These are phyloP conservation scores for Pseudozyma sp. DNA, from an alignment of 1,284 basidiomycete species.

Conservation along the genomic window DNA sequence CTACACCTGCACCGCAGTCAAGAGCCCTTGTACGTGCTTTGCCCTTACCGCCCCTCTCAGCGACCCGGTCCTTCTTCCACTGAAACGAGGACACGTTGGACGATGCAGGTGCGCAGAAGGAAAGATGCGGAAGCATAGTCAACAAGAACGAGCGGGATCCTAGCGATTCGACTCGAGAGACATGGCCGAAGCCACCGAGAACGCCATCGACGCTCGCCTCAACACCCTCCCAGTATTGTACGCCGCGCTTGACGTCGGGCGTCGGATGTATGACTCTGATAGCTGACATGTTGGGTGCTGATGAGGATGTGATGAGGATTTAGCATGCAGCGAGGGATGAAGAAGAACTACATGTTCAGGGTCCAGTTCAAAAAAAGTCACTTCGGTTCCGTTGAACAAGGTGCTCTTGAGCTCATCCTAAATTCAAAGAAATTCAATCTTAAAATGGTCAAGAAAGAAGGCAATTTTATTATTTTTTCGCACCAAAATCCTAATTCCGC, in stretches of 20 bases:
- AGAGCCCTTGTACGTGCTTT: constrained; percentile 59
- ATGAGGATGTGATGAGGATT: neutral
- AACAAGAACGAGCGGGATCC: constrained; percentile 66
- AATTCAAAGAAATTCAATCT: neutral
- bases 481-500: no score
- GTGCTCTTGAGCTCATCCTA: neutral
- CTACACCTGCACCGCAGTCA: constrained; percentile 67
- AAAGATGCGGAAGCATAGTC: constrained; percentile 58
- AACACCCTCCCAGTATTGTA: constrained; percentile 66
- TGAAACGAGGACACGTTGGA: constrained; percentile 42
- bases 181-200: constrained; percentile 64
- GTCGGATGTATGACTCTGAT: constrained; percentile 56
- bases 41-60: constrained; percentile 57
- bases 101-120: constrained; percentile 56
- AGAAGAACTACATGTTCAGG: constrained; percentile 13
- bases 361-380: constrained; percentile 11
- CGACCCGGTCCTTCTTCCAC: constrained; percentile 55
- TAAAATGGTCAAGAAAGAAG: constrained; percentile 6
- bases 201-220: constrained; percentile 67
- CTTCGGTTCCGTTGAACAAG: constrained; percentile 10
- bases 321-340: neutral
- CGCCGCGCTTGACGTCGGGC: constrained; percentile 64
- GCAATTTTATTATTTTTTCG: neutral
- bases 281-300: constrained; percentile 19
- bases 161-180: constrained; percentile 65